Evolutionary conservation across 2,329 filamentous ascomycete species (phyloP).

Genomic region (Fusarium neocosmosporiellum): DNA sequence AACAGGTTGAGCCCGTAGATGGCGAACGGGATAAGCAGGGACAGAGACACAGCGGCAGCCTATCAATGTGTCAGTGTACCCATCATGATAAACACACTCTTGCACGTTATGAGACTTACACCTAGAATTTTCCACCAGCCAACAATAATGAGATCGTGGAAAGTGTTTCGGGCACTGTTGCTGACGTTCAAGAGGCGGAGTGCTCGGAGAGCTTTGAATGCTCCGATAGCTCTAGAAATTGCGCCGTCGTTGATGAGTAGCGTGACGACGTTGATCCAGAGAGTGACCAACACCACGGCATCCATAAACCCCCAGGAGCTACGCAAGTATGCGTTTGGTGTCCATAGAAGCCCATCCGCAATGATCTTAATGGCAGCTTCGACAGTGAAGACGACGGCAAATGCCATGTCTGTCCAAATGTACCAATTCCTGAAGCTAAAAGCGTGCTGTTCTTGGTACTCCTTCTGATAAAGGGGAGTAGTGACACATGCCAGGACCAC

Average conservation of each 20-base stretch:
- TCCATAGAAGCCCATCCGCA: conserved; percentile 95
- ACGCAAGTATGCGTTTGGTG: conserved; percentile 95
- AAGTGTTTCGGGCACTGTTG: conserved; percentile 94
- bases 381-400: conserved; percentile 85
- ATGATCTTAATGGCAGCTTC: conserved; percentile 94
- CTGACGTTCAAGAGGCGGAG: conserved; percentile 93
- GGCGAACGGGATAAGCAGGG: conserved; percentile 93
- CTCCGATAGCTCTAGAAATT: conserved; percentile 90
- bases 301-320: conserved; percentile 98
- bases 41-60: conserved; percentile 93
- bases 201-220: conserved; percentile 95
- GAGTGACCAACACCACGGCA: conserved; percentile 86
- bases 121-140: conserved; percentile 95
- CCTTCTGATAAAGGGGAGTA: conserved; percentile 91
- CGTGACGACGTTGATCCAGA: conserved; percentile 94
- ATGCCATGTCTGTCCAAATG: conserved; percentile 91
- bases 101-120: conserved; percentile 57
- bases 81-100: not conserved
- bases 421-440: conserved; percentile 86
- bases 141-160: conserved; percentile 94
- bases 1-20: conserved; percentile 97
- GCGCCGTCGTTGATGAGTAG: conserved; percentile 84
- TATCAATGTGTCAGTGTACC: conserved; percentile 29
- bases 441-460: conserved; percentile 75
- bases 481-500: conserved; percentile 95